A percentile compares a stretch with the other conserved stretches of the same genome.
phyloP scores from a whole-genome alignment of 768 basidiomycete species.

The Psilocybe sp. region DNA sequence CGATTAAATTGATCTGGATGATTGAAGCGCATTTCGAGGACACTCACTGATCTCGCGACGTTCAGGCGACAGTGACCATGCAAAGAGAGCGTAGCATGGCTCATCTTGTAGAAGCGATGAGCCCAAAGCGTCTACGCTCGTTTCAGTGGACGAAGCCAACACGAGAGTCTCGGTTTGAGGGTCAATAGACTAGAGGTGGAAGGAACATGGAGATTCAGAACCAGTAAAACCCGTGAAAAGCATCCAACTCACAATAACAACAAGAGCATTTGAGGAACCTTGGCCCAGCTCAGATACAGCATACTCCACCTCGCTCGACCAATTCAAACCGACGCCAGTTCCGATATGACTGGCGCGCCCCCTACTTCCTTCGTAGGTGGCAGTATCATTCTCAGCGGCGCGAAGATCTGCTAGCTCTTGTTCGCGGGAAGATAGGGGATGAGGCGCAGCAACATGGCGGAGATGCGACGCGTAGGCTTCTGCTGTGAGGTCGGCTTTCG shows the following conservation, averaged over 20 bases:
- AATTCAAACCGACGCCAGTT: slow-evolving; percentile 59
- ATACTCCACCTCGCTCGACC: slow-evolving; percentile 62
- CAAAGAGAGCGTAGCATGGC: slow-evolving; percentile 68
- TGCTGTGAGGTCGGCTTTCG: slow-evolving; percentile 61
- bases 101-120: slow-evolving; percentile 51
- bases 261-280: slow-evolving; percentile 47
- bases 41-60: slow-evolving; percentile 60
- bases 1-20: neutral
- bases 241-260: slow-evolving; percentile 56
- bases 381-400: slow-evolving; percentile 60
- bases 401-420: slow-evolving; percentile 77
- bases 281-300: slow-evolving; percentile 59
- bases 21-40: neutral
- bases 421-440: slow-evolving; percentile 82
- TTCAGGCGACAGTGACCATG: slow-evolving; percentile 53
- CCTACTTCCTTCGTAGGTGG: slow-evolving; percentile 56
- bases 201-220: neutral
- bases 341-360: slow-evolving; percentile 56
- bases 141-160: slow-evolving; percentile 38
- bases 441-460: slow-evolving; percentile 67
- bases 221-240: neutral
- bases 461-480: slow-evolving; percentile 74
- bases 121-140: slow-evolving; percentile 41
- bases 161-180: slow-evolving; percentile 56
- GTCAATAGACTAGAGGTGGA: slow-evolving; percentile 57